These are phyloP conservation scores for Ensete ventricosum DNA, from an alignment of 176 grass and related monocot genomes.

Conservation along the genomic window DNA sequence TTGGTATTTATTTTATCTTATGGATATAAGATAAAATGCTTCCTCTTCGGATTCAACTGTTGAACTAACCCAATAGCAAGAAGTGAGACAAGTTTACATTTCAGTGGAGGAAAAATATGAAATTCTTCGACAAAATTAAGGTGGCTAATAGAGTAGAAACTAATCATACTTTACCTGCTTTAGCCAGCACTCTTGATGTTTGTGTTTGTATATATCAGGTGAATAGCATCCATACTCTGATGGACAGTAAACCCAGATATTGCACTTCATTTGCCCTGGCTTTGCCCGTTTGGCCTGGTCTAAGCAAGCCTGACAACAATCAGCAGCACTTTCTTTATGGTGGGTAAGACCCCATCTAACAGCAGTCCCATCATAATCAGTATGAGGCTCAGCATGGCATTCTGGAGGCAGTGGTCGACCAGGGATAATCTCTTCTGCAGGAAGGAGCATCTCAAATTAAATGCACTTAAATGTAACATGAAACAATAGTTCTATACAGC, in stretches of 20 bases:
- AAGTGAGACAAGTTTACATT: neutral
- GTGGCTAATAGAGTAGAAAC: neutral
- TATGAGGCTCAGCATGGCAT: slow-evolving; percentile 74
- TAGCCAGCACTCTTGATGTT: slow-evolving; percentile 98
- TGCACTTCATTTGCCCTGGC: slow-evolving; percentile 78
- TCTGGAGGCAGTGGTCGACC: slow-evolving; percentile 59
- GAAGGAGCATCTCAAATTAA: neutral
- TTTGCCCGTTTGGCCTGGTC: slow-evolving; percentile 82
- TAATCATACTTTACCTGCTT: slow-evolving; percentile 57
- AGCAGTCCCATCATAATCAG: slow-evolving; percentile 76
- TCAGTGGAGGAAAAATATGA: neutral
- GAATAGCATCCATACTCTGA: slow-evolving; percentile 91
- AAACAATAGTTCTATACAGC: neutral
- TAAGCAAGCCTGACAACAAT: slow-evolving; percentile 87
- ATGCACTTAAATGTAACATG: neutral
- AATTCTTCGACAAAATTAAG: neutral
- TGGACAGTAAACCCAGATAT: slow-evolving; percentile 99
- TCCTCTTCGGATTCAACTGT: neutral
- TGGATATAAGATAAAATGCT: neutral
- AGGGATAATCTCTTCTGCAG: slow-evolving; percentile 75
- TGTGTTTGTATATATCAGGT: slow-evolving; percentile 96
- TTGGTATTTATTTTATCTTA: neutral
- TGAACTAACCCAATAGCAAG: neutral
- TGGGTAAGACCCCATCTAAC: slow-evolving; percentile 96
- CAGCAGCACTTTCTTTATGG: slow-evolving; percentile 86